These are phyloP conservation scores for Penicillium thymicola DNA, from an alignment of 2,329 filamentous ascomycete genomes.

Conservation along the genomic window DNA sequence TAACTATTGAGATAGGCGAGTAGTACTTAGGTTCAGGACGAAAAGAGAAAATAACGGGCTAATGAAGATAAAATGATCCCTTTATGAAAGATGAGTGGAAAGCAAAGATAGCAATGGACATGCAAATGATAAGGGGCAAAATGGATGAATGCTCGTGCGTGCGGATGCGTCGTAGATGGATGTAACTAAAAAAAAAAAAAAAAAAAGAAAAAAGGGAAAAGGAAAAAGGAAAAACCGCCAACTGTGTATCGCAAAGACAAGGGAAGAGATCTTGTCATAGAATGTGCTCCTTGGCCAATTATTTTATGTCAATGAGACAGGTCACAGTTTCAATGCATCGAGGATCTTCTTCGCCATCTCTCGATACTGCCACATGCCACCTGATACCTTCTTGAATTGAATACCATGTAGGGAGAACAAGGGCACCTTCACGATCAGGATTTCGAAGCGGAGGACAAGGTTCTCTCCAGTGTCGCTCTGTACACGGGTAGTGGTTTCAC, in stretches of 20 bases:
- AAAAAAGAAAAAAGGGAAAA: no score
- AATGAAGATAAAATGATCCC: conserved; percentile 10
- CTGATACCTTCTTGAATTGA: conserved; percentile 94
- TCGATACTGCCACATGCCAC: conserved; percentile 98
- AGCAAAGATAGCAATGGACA: conserved; percentile 11
- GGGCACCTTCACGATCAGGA: conserved; percentile 96
- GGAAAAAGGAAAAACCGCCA: background rate
- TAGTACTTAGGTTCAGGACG: conserved; percentile 21
- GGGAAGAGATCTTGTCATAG: background rate
- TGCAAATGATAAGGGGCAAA: conserved; percentile 20
- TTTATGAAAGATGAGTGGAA: conserved; percentile 2
- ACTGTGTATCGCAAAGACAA: conserved; percentile 1
- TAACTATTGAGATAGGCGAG: conserved; percentile 18
- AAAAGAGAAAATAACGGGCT: conserved; percentile 16
- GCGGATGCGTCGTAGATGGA: conserved; percentile 26
- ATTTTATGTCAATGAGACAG: conserved; percentile 3
- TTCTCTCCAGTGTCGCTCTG: conserved; percentile 83
- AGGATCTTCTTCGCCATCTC: conserved; percentile 96
- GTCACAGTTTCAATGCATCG: conserved; percentile 73
- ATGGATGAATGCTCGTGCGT: conserved; percentile 27
- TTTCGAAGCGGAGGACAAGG: conserved; percentile 86
- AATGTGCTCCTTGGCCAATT: background rate
- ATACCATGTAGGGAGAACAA: conserved; percentile 89
- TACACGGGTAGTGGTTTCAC: conserved; percentile 88
- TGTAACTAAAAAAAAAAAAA: conserved; percentile 10